Percentiles rank a stretch among this genome's conserved stretches.
phyloP scores from a whole-genome alignment of 805 yeast species.

The Schwanniomyces pseudopolymorphus region DNA sequence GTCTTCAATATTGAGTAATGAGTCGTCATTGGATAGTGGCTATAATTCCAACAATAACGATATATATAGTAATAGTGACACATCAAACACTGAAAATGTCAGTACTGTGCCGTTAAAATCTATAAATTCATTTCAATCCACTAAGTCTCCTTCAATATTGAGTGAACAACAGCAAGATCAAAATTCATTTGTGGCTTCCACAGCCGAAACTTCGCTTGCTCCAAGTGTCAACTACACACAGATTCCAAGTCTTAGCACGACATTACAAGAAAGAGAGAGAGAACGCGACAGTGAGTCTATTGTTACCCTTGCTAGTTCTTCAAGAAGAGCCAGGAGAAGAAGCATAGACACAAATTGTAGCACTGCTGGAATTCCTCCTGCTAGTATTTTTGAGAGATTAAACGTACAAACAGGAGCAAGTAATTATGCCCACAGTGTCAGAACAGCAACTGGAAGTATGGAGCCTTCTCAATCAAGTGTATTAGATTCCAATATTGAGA shows the following conservation, averaged over 20 bases:
- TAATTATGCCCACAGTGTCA: conserved; percentile 19
- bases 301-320: conserved; percentile 42
- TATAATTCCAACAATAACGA: conserved; percentile 6
- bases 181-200: conserved; percentile 39
- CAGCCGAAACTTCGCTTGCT: conserved; percentile 51
- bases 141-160: conserved; percentile 39
- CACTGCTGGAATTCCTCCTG: conserved; percentile 70
- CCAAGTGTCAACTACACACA: conserved; percentile 30
- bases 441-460: conserved; percentile 6
- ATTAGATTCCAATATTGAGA: conserved; percentile 4
- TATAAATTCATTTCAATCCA: conserved; percentile 39
- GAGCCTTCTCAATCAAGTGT: conserved; percentile 8
- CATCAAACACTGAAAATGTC: conserved; percentile 34
- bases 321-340: conserved; percentile 38
- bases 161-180: conserved; percentile 32
- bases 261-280: conserved; percentile 11
- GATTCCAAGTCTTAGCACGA: conserved; percentile 1
- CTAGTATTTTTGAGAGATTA: conserved; percentile 63
- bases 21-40: conserved; percentile 6
- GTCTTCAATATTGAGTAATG: conserved; percentile 4
- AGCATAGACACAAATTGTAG: conserved; percentile 59
- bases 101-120: conserved; percentile 52
- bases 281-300: conserved; percentile 44
- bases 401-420: conserved; percentile 31
- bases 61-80: conserved; percentile 14